Conservation (phyloP, 768 basidiomycete species). For the Pleurotus djamor region DNA sequence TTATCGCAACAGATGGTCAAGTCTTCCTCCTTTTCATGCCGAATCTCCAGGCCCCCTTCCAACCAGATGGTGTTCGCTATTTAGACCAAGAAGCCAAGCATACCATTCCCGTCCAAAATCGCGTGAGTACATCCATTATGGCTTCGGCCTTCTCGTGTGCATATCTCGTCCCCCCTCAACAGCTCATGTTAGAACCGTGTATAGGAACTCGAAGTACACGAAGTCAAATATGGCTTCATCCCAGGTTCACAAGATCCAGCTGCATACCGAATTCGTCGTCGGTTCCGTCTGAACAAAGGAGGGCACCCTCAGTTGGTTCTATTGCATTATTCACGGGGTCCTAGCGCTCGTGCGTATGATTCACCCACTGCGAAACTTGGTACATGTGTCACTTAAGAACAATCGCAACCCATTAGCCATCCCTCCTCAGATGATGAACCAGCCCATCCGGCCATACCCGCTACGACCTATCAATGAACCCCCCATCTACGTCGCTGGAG, state of each 20-base stretch:
- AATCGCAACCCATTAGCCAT: constrained; percentile 41
- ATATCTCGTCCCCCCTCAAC: neutral
- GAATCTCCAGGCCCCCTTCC: constrained; percentile 51
- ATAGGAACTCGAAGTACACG: constrained; percentile 77
- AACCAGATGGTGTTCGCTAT: constrained; percentile 75
- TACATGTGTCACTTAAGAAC: constrained; percentile 7
- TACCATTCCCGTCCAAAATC: constrained; percentile 45
- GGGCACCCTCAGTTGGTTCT: constrained; percentile 73
- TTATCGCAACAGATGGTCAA: constrained; percentile 51
- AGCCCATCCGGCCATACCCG: constrained; percentile 71
- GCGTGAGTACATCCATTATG: constrained; percentile 41
- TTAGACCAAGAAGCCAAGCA: constrained; percentile 70
- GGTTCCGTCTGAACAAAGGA: constrained; percentile 71
- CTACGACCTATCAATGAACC: constrained; percentile 67
- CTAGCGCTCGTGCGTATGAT: constrained; percentile 50
- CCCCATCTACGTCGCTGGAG: constrained; percentile 67
- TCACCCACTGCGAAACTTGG: neutral
- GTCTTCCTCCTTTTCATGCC: constrained; percentile 66
- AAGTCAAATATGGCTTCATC: constrained; percentile 76
- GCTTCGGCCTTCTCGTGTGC: neutral
- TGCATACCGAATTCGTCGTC: constrained; percentile 69
- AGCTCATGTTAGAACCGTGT: constrained; percentile 4
- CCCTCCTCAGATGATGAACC: constrained; percentile 51
- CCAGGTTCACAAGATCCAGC: constrained; percentile 57
- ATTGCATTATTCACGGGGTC: constrained; percentile 74